Percentiles rank a stretch among this genome's conserved stretches.
phyloP scores from a whole-genome alignment of 257 asterid genomes.

The Handroanthus guayacan region DNA sequence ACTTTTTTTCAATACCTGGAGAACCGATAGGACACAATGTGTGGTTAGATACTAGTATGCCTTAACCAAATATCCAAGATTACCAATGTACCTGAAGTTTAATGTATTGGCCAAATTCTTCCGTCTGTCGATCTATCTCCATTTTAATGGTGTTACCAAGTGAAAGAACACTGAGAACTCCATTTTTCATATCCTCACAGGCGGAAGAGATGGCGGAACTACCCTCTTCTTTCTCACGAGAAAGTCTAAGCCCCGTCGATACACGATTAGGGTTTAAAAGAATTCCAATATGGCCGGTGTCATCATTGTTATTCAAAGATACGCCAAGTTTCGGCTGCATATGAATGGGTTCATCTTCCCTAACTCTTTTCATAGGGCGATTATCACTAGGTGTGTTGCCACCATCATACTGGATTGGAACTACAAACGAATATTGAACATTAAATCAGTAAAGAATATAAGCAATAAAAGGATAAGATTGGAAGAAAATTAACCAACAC shows the following conservation, averaged over 20 bases:
- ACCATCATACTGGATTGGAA: slow-evolving; percentile 43
- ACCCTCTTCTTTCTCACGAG: slow-evolving; percentile 53
- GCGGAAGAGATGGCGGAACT: slow-evolving; percentile 50
- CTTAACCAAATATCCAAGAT: background rate
- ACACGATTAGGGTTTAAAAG: slow-evolving; percentile 48
- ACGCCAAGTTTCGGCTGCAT: slow-evolving; percentile 50
- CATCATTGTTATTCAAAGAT: slow-evolving; percentile 45
- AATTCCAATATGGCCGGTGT: slow-evolving; percentile 43
- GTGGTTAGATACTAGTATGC: background rate
- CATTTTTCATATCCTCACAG: slow-evolving; percentile 41
- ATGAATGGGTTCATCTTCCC: slow-evolving; percentile 46
- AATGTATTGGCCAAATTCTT: slow-evolving; percentile 54
- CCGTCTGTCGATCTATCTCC: slow-evolving; percentile 56
- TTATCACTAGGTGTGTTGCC: slow-evolving; percentile 38
- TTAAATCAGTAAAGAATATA: background rate
- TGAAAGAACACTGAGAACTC: slow-evolving; percentile 37
- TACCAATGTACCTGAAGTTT: slow-evolving; percentile 54
- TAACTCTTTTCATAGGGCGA: slow-evolving; percentile 50
- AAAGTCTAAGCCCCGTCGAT: slow-evolving; percentile 61
- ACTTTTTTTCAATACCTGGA: too few species aligned
- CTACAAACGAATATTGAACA: slow-evolving; percentile 38
- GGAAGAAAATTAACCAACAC: background rate
- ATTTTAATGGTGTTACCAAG: slow-evolving; percentile 42
- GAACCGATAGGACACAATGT: background rate
- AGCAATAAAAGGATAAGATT: slow-evolving; percentile 2